These are phyloP conservation scores for Schizothecium vesticola DNA, from an alignment of 495 filamentous ascomycete genomes.

Conservation along the genomic window DNA sequence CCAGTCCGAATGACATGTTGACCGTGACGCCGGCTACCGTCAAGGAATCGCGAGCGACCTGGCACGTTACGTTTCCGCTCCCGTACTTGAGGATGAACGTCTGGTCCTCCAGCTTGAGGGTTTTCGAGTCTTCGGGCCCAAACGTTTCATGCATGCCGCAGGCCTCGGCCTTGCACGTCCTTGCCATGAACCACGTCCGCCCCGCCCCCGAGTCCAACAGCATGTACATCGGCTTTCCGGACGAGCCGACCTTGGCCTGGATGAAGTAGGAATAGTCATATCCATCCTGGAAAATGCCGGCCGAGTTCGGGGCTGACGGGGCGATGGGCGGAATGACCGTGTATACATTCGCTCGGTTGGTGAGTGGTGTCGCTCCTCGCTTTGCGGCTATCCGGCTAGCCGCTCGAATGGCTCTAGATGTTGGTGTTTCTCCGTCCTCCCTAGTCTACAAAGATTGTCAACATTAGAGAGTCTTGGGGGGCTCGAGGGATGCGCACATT, in stretches of 20 bases:
- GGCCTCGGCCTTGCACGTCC: slow-evolving; percentile 53
- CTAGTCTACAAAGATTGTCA: slow-evolving; percentile 13
- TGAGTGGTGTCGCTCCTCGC: background rate
- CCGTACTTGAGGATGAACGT: slow-evolving; percentile 64
- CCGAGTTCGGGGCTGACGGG: slow-evolving; percentile 52
- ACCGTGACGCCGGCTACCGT: slow-evolving; percentile 59
- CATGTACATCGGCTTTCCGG: slow-evolving; percentile 60
- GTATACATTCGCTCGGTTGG: slow-evolving; percentile 44
- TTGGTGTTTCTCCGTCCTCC: slow-evolving; percentile 4
- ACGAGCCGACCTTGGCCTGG: slow-evolving; percentile 59
- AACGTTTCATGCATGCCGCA: slow-evolving; percentile 65
- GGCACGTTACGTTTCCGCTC: slow-evolving; percentile 61
- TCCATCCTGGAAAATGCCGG: slow-evolving; percentile 67
- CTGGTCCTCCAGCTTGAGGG: slow-evolving; percentile 42
- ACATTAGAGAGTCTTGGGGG: background rate
- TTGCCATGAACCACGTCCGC: slow-evolving; percentile 72
- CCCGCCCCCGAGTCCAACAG: slow-evolving; percentile 74
- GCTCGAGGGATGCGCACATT: slow-evolving; percentile 15
- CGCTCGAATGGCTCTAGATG: slow-evolving; percentile 14
- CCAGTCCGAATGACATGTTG: slow-evolving; percentile 62
- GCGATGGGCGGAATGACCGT: slow-evolving; percentile 49
- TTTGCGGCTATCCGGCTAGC: slow-evolving; percentile 13
- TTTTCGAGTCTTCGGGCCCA: slow-evolving; percentile 53
- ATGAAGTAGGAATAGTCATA: slow-evolving; percentile 75
- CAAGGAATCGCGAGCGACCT: slow-evolving; percentile 57